Evolutionary conservation across 371 early-diverging fungal genomes (phyloP), one percentile per base, ranked within the genome.

Genomic region (Antonospora locustae): DNA sequence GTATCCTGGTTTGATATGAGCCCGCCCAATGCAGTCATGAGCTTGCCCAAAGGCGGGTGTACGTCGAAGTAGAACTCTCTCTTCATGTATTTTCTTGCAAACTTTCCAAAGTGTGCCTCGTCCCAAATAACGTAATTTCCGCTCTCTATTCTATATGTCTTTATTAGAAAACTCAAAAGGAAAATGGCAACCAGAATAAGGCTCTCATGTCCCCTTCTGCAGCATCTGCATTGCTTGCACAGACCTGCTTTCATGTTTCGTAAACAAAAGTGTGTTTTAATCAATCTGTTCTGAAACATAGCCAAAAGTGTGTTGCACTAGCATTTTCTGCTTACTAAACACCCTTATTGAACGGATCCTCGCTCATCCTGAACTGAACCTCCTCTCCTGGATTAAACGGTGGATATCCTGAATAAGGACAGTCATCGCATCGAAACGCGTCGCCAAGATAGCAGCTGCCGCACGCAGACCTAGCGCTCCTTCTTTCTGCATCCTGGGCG

Each of bases 71-170:
- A 94, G 68, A 95, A 98, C 52, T 78, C 76, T 17, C 85, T 73
- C 2, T 81, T 78, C 25, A 96, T 73, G 67, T 98, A 98, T 50
- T 61, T 58, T 2, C 16, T 79, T n/a, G 89, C 86, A 74, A 90
- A 94, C 70, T 90, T 88, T 50, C 97, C 97, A 79, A 96, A 94
- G 67, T 95, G 97, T 5, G 92, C 96, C 74, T 97, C 98, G 74
- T 91, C 91, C 78, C 75, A 79, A 4, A 69, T 43, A 16, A 72
- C 72, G 59, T 59, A 70, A 34, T 63, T 32, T 12, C 66, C 72
- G 12, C 60, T 71, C 50, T 71, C 66, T 49, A 73, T 65, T 36
- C 63, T 49, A 56, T 69, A 70, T 0, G 60, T 54, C 43, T 66
- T 55, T 12, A 73, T 45, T 37, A 68, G 23, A 36, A 69, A 66